Conservation (phyloP, 2,329 filamentous ascomycete genomes). For the Fusarium cicatricum region DNA sequence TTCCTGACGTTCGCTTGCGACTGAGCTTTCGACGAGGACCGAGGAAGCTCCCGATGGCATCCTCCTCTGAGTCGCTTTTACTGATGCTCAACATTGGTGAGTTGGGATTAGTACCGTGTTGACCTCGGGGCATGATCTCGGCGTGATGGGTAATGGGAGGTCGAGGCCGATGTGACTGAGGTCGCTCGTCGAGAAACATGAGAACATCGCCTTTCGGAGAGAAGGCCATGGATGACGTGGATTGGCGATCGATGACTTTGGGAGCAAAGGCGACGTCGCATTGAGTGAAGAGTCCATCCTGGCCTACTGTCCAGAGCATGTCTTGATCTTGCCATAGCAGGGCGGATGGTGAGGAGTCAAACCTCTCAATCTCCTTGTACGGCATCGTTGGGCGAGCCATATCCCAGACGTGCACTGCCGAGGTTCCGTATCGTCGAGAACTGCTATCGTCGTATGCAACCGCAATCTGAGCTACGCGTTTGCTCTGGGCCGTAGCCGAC, state of each 20-base stretch:
- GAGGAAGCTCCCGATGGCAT: constrained; percentile 68
- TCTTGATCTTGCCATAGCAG: constrained; percentile 72
- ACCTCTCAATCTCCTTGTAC: constrained; percentile 70
- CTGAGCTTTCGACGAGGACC: constrained; percentile 53
- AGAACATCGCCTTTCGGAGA: constrained; percentile 66
- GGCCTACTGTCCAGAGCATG: constrained; percentile 71
- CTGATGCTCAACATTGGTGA: constrained; percentile 63
- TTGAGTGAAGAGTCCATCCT: constrained; percentile 69
- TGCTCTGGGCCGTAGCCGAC: constrained; percentile 69
- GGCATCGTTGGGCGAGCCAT: constrained; percentile 72
- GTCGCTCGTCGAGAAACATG: constrained; percentile 69
- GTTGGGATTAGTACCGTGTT: constrained; percentile 59
- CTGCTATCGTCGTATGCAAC: constrained; percentile 68
- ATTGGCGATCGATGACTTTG: constrained; percentile 68
- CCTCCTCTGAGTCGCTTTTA: constrained; percentile 71
- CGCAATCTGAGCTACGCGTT: constrained; percentile 68
- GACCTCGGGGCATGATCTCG: constrained; percentile 48
- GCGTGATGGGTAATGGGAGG: constrained; percentile 48
- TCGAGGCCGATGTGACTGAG: constrained; percentile 54
- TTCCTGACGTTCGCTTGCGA: constrained; percentile 55
- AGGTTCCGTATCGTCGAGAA: constrained; percentile 62
- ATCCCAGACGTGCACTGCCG: constrained; percentile 72
- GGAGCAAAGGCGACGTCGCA: constrained; percentile 71
- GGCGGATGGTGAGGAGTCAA: constrained; percentile 64
- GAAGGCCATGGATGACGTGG: constrained; percentile 68